phyloP scores from a whole-genome alignment of 176 grass and related monocot species.

The Aegilops tauschii region DNA sequence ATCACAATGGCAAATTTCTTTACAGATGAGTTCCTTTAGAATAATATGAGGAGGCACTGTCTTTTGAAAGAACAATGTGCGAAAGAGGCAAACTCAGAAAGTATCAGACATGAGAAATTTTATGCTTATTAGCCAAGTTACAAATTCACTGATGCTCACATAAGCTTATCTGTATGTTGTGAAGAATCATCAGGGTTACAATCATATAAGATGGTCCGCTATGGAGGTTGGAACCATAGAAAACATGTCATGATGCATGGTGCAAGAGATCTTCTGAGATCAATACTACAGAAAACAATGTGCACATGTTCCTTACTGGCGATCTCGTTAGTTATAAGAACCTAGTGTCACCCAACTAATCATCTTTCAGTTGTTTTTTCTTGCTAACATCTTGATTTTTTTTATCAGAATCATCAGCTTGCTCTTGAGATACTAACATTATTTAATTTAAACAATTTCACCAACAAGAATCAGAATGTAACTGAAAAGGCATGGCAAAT shows the following conservation, averaged over 20 bases:
- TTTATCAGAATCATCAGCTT: not conserved
- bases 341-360: not conserved
- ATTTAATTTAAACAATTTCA: not conserved
- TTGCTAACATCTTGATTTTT: not conserved
- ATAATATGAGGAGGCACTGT: not conserved
- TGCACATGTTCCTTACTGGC: not conserved
- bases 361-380: not conserved
- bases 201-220: not conserved
- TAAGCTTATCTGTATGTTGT: not conserved
- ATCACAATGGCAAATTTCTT: conserved; percentile 4
- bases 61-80: not conserved
- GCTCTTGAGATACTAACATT: not conserved
- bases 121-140: not conserved
- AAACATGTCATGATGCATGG: conserved; percentile 13
- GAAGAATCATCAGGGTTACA: not conserved
- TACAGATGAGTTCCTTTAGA: conserved; percentile 5
- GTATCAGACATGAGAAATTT: not conserved
- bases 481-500: not conserved
- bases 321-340: not conserved
- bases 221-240: not conserved
- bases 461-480: not conserved
- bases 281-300: conserved; percentile 4
- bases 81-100: not conserved
- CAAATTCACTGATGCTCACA: conserved; percentile 9
- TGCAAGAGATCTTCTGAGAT: conserved; percentile 12